Evolutionary conservation across 2,329 filamentous ascomycete genomes (phyloP).

Genomic region (Rhytidhysteron rufulum): DNA sequence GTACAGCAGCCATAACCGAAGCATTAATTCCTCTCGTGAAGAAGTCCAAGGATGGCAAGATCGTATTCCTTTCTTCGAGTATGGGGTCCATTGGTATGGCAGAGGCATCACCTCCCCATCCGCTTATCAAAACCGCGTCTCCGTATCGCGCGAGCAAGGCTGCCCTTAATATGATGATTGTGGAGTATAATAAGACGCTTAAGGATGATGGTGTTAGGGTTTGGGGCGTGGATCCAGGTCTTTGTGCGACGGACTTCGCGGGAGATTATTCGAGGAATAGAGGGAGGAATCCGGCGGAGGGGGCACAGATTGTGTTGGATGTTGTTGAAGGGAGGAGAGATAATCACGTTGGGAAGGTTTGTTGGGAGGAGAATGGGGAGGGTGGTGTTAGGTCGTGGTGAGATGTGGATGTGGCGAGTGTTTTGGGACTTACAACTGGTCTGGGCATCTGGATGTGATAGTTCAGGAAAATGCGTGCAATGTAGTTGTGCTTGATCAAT

Average conservation of each 20-base stretch:
- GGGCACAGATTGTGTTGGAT: background rate
- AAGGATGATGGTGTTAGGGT: background rate
- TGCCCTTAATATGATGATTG: conserved; percentile 37
- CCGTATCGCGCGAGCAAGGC: conserved; percentile 42
- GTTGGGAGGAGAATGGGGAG: background rate
- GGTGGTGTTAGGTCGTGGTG: background rate
- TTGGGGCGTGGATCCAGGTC: conserved; percentile 2
- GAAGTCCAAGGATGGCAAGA: conserved; percentile 12
- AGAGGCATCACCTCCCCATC: background rate
- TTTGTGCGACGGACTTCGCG: conserved; percentile 1
- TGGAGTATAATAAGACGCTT: conserved; percentile 21
- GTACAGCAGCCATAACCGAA: conserved; percentile 22
- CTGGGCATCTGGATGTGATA: background rate
- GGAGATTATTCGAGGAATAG: conserved; percentile 9
- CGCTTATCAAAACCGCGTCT: conserved; percentile 3
- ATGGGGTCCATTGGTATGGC: conserved; percentile 17
- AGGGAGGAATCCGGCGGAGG: conserved; percentile 9
- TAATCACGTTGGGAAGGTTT: background rate
- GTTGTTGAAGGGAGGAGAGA: background rate
- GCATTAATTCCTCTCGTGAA: conserved; percentile 20
- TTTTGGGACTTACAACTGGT: no score
- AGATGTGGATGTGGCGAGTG: no score
- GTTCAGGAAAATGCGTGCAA: background rate
- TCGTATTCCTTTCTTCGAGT: conserved; percentile 24
- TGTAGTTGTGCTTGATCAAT: no score